Evolutionary conservation across 1,284 basidiomycete species (phyloP), one percentile per base, ranked within the genome.

Genomic region (Megacollybia platyphylla): DNA sequence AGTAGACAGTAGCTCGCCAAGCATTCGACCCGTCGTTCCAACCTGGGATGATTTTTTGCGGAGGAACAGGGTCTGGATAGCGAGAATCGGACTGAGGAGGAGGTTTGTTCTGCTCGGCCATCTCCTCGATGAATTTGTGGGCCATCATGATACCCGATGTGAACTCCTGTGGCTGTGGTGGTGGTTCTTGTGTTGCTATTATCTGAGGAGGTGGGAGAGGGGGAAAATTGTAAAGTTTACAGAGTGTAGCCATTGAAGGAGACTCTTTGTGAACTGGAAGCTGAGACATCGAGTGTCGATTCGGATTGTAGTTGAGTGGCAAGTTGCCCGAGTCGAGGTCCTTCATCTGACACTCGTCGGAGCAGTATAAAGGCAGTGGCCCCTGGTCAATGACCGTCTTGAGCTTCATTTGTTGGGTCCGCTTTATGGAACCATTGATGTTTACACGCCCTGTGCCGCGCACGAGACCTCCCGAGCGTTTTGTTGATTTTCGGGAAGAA

Each of bases 91-190:
- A 31, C 28, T 10, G 53, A 13, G 41, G 20, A 17, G 13, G 38
- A 5, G 18, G 38, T 28, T 15, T 31, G 7, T 13, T 9, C 26
- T 15, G 13, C n/a, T 13, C 31, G 13, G 24, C 28, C 5, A 51
- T 37, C 1, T 48, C 45, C 9, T 68, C 63, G 54, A 80, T 71
- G 44, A 71, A 70, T 43, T 59, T 65, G n/a, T 68, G 68, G 17
- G 75, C 76, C 70, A 80, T 79, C 69, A 84, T 81, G 56, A 79
- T 64, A 32, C 80, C 80, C 30, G 65, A 65, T 45, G 65, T 64
- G 53, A 69, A 74, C 32, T 71, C 63, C 32, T 60, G 57, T 48
- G 58, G 51, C 44, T 55, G 54, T 27, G 59, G 58, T 36, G 49
- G 46, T 6, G 48, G 44, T 6, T 47, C 13, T n/a, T 47, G 17